A percentile compares a stretch with the other conserved stretches of the same genome.
Conservation (phyloP, 257 asterid species). For the Parsonsia alboflavescens region DNA sequence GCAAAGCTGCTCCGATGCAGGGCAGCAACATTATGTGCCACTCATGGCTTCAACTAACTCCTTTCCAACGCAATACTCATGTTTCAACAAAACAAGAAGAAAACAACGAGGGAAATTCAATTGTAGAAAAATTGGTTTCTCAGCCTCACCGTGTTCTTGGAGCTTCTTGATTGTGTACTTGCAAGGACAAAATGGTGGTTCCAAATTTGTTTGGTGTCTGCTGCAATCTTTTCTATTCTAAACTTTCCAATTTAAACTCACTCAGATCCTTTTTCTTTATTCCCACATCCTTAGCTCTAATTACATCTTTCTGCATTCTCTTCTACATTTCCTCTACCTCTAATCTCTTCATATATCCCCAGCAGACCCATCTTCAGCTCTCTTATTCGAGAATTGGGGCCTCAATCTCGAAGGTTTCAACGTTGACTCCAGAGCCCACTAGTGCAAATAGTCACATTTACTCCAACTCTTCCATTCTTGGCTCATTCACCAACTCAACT, state of each 20-base stretch:
- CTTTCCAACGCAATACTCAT: neutral
- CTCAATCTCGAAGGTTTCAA: conserved; percentile 3
- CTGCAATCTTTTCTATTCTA: conserved; percentile 36
- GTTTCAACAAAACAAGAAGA: neutral
- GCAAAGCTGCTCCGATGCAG: neutral
- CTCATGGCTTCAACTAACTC: neutral
- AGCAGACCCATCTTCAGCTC: conserved; percentile 27
- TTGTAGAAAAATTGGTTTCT: neutral
- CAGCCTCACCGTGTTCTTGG: neutral
- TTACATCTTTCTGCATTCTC: conserved; percentile 53
- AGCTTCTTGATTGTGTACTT: neutral
- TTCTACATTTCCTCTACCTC: conserved; percentile 67
- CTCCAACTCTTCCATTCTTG: conserved; percentile 4
- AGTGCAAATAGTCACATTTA: conserved; percentile 23
- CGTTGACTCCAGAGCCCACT: conserved; percentile 7
- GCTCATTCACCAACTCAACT: conserved; percentile 11
- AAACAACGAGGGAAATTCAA: neutral
- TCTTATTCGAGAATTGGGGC: conserved; percentile 19
- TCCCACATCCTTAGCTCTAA: conserved; percentile 66
- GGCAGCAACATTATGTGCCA: neutral
- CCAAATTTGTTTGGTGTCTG: conserved; percentile 34
- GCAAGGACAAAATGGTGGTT: conserved; percentile 35
- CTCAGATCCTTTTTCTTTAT: conserved; percentile 44
- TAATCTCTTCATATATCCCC: conserved; percentile 40
- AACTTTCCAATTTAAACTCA: conserved; percentile 36